Evolutionary conservation across 1,139 yeast species (phyloP).

Genomic region (Pichia sp.): DNA sequence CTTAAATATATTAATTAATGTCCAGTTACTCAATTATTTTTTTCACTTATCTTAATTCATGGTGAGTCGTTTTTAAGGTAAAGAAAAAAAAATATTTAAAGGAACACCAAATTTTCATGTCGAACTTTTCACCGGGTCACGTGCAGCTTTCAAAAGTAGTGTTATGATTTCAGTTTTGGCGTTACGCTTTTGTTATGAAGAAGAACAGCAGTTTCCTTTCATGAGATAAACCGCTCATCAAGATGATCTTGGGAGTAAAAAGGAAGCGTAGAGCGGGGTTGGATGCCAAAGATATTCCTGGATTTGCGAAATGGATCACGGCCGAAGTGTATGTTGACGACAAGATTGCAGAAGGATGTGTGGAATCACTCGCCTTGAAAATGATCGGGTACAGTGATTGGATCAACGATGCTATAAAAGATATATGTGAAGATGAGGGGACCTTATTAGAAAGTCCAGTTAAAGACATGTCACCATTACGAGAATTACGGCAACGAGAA

Average conservation of each 20-base stretch:
- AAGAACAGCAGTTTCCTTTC: too few species aligned
- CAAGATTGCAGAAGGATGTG: constrained; percentile 20
- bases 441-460: constrained; percentile 22
- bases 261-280: not conserved
- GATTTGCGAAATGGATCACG: constrained; percentile 40
- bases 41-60: too few species aligned
- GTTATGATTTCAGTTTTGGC: too few species aligned
- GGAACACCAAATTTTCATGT: not conserved
- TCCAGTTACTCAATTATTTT: too few species aligned
- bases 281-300: constrained; percentile 27
- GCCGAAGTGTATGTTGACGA: constrained; percentile 31
- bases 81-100: not conserved
- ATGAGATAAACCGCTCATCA: too few species aligned
- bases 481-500: constrained; percentile 15
- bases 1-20: too few species aligned
- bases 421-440: constrained; percentile 13
- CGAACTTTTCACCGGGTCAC: not conserved
- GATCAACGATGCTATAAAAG: constrained; percentile 26
- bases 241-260: not conserved
- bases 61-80: too few species aligned
- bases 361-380: constrained; percentile 21
- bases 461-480: constrained; percentile 20
- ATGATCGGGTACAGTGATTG: constrained; percentile 24
- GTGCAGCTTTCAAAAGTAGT: too few species aligned
- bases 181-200: not conserved